These are phyloP conservation scores for Tothia fuscella DNA, from an alignment of 2,329 filamentous ascomycete species.

Conservation along the genomic window DNA sequence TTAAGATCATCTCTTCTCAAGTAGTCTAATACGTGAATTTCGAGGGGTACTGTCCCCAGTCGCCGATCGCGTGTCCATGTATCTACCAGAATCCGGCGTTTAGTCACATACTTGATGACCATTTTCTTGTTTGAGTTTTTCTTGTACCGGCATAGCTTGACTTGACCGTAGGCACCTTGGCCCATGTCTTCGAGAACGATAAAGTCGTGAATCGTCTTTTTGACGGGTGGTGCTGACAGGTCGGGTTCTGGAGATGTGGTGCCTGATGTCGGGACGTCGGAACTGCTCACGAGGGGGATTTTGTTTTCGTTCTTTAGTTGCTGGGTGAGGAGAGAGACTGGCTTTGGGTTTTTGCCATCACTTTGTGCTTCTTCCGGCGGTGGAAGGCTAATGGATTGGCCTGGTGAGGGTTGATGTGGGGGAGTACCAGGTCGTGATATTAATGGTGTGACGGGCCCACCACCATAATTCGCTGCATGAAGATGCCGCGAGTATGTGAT, in stretches of 20 bases:
- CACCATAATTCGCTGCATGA: constrained; percentile 56
- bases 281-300: constrained; percentile 19
- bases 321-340: constrained; percentile 36
- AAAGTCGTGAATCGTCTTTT: constrained; percentile 84
- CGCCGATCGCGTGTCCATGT: constrained; percentile 94
- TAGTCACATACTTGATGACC: constrained; percentile 96
- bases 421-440: constrained; percentile 57
- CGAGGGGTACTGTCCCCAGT: constrained; percentile 85
- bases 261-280: constrained; percentile 1
- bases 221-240: constrained; percentile 27
- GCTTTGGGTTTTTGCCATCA: not conserved
- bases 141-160: constrained; percentile 86
- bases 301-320: constrained; percentile 30
- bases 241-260: constrained; percentile 4
- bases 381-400: constrained; percentile 43
- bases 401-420: constrained; percentile 65
- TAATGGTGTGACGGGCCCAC: constrained; percentile 52
- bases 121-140: constrained; percentile 64
- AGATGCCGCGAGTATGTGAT: constrained; percentile 92
- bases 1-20: constrained; percentile 59
- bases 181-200: constrained; percentile 95
- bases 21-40: constrained; percentile 95
- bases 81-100: constrained; percentile 89
- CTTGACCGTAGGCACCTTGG: constrained; percentile 93
- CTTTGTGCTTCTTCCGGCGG: not conserved